Percentiles rank a stretch among this genome's conserved stretches.
These are phyloP conservation scores for Epicoccum sorghinum DNA, from an alignment of 2,329 filamentous ascomycete species.

Conservation along the genomic window DNA sequence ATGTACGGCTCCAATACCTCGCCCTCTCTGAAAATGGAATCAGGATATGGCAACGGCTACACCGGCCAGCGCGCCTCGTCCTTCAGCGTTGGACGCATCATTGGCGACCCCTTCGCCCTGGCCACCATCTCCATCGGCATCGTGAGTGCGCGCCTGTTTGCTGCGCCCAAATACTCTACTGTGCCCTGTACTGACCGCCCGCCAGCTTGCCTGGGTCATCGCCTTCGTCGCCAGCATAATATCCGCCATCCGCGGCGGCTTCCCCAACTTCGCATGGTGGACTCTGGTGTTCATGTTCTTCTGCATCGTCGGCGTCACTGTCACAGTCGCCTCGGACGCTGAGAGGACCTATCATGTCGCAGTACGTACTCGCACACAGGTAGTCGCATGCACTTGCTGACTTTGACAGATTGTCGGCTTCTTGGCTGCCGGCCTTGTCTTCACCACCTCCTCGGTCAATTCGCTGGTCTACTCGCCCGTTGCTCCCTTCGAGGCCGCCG, in stretches of 20 bases:
- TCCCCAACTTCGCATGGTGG: conserved; percentile 94
- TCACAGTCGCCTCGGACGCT: conserved; percentile 84
- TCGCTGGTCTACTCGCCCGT: conserved; percentile 78
- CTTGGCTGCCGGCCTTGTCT: conserved; percentile 79
- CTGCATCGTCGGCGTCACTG: conserved; percentile 77
- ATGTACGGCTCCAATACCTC: conserved; percentile 79
- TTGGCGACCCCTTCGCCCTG: conserved; percentile 94
- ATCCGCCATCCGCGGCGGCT: conserved; percentile 63
- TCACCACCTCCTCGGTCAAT: conserved; percentile 86
- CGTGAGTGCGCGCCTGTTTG: conserved; percentile 66
- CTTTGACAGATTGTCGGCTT: conserved; percentile 76
- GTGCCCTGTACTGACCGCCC: conserved; percentile 23
- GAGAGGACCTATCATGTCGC: conserved; percentile 90
- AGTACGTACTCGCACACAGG: conserved; percentile 50
- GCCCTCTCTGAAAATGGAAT: conserved; percentile 84
- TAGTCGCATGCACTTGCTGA: conserved; percentile 21
- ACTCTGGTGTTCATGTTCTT: conserved; percentile 83
- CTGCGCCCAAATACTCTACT: neutral
- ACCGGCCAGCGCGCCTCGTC: conserved; percentile 44
- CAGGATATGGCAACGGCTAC: conserved; percentile 57
- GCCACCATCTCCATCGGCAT: conserved; percentile 90
- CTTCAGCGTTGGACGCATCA: conserved; percentile 84
- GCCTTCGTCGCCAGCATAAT: conserved; percentile 87
- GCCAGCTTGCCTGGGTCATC: conserved; percentile 91
- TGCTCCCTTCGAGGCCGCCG: conserved; percentile 80